These are phyloP conservation scores for Epichloe gansuensis DNA, from an alignment of 2,329 filamentous ascomycete genomes.

Conservation along the genomic window DNA sequence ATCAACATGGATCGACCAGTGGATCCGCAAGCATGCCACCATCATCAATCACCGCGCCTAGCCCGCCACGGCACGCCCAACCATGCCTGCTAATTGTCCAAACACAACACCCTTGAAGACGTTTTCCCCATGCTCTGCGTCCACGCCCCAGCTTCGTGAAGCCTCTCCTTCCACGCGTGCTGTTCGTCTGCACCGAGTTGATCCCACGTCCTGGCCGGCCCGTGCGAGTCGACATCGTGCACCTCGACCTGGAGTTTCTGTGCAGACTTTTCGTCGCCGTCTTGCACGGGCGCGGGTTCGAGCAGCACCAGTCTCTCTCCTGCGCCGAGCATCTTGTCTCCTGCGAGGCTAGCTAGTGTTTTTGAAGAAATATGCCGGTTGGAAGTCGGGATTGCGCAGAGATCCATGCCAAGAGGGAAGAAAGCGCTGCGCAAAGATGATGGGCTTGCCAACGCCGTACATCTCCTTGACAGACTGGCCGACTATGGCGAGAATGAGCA, in stretches of 20 bases:
- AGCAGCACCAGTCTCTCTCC: slow-evolving; percentile 29
- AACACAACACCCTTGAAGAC: slow-evolving; percentile 71
- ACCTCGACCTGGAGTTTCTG: slow-evolving; percentile 27
- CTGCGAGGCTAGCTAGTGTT: slow-evolving; percentile 27
- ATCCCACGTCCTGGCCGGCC: slow-evolving; percentile 54
- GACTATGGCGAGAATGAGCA: slow-evolving; percentile 49
- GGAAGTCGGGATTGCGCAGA: slow-evolving; percentile 15
- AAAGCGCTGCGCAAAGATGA: slow-evolving; percentile 42
- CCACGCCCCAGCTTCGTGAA: slow-evolving; percentile 65
- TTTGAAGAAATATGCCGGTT: slow-evolving; percentile 14
- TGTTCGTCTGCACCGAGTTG: slow-evolving; percentile 53
- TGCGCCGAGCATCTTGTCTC: slow-evolving; percentile 18
- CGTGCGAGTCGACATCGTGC: slow-evolving; percentile 35
- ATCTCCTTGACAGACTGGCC: slow-evolving; percentile 55
- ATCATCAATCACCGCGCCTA: slow-evolving; percentile 10
- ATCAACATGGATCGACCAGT: no score
- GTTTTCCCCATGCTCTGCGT: slow-evolving; percentile 61
- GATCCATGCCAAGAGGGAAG: slow-evolving; percentile 36
- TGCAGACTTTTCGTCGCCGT: slow-evolving; percentile 9
- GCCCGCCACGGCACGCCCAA: slow-evolving; percentile 38
- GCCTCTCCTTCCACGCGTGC: slow-evolving; percentile 54
- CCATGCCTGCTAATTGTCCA: slow-evolving; percentile 53
- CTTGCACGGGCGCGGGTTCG: slow-evolving; percentile 10
- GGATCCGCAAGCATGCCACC: not conserved
- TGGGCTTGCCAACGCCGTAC: slow-evolving; percentile 41